phyloP scores from a whole-genome alignment of 202 grass and related monocot genomes.

The Zoysia matrella region DNA sequence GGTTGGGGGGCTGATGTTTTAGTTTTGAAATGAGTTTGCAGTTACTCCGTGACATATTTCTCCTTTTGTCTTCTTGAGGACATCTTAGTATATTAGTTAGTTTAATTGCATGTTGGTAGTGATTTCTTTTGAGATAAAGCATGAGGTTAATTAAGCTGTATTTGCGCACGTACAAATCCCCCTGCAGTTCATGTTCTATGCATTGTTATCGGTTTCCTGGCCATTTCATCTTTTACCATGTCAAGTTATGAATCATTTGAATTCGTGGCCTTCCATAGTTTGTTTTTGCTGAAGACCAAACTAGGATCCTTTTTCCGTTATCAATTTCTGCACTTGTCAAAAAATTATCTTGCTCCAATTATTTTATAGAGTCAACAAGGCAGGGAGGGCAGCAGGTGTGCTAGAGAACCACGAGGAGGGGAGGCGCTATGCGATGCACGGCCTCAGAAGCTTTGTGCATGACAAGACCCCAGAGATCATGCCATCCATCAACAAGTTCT shows the following conservation, averaged over 20 bases:
- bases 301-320: neutral
- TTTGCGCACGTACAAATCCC: neutral
- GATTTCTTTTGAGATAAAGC: neutral
- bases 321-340: neutral
- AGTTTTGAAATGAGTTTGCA: slow-evolving; percentile 3
- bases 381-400: slow-evolving; percentile 65
- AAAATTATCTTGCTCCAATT: neutral
- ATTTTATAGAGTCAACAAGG: slow-evolving; percentile 74
- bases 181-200: neutral
- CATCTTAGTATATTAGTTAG: neutral
- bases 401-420: slow-evolving; percentile 78
- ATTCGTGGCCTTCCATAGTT: neutral
- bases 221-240: neutral
- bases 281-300: neutral
- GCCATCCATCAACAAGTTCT: slow-evolving; percentile 76
- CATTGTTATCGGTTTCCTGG: neutral
- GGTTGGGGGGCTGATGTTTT: neutral
- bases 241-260: neutral
- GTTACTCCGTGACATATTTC: too few relatives aligned
- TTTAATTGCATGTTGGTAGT: neutral
- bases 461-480: slow-evolving; percentile 79
- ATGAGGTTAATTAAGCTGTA: neutral
- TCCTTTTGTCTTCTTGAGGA: neutral
- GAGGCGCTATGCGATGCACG: slow-evolving; percentile 60
- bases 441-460: slow-evolving; percentile 60